Conservation (phyloP, 1,284 basidiomycete genomes). For the Austroboletus olivaceoglutinosus region DNA sequence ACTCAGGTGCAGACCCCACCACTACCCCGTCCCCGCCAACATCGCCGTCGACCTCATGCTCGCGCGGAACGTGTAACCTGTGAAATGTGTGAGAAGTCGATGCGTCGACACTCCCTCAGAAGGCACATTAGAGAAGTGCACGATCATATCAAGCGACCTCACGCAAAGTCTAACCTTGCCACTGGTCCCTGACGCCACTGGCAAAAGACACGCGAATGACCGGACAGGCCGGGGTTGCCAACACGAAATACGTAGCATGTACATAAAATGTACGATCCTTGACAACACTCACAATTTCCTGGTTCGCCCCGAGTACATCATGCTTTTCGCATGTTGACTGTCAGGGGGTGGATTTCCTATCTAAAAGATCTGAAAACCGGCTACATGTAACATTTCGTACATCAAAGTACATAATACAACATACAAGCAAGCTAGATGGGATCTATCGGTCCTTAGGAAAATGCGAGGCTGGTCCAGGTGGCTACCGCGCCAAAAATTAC, state of each 20-base stretch:
- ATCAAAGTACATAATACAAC: not conserved
- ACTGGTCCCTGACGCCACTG: not conserved
- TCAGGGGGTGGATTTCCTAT: not conserved
- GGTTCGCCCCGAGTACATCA: not conserved
- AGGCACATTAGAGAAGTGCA: slow-evolving; percentile 22
- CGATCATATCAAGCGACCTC: slow-evolving; percentile 15
- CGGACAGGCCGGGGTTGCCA: no score
- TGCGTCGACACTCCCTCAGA: slow-evolving; percentile 18
- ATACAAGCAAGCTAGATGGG: not conserved
- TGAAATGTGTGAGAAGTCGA: slow-evolving; percentile 14
- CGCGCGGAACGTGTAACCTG: slow-evolving; percentile 8
- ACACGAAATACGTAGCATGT: not conserved
- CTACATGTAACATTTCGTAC: not conserved
- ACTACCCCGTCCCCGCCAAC: slow-evolving; percentile 1
- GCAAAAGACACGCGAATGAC: slow-evolving; percentile 4
- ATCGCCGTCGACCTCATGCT: not conserved
- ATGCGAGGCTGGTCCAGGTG: slow-evolving; percentile 37
- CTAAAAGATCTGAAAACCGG: not conserved
- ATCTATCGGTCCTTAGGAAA: slow-evolving; percentile 22
- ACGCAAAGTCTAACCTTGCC: not conserved
- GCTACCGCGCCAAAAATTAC: slow-evolving; percentile 39
- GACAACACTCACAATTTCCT: not conserved
- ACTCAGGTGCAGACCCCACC: slow-evolving; percentile 3
- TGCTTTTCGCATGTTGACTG: slow-evolving; percentile 1
- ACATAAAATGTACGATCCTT: not conserved